Base-by-base conservation (phyloP, 495 filamentous ascomycete genomes). In the Lophium mytilinum region DNA sequence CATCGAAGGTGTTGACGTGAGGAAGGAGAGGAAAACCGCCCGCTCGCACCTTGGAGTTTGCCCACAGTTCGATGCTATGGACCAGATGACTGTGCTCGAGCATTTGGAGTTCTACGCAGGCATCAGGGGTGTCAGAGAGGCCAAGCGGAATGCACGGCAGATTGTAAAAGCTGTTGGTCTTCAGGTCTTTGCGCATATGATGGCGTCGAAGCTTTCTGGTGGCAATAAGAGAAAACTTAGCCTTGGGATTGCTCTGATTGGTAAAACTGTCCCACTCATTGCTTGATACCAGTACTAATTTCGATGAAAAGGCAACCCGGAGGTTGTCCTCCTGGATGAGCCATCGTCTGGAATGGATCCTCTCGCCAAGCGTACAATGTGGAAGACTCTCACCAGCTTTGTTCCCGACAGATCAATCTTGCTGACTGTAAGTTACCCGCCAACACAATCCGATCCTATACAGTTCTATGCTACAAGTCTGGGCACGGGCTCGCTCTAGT, bases 331-430 rank as follows among this genome's bases (percentile, higher is more conserved):
- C 2, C 78, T 90, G 4, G 87, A 90, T 37, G 56, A 63, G 47
- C 60, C 60, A 2, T 51, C 65, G 83, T 82, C 77, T 3, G 85
- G 86, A 2, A 79, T 90, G 62, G 86, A 90, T 61, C 86, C 86
- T 0, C 84, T 82, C 0, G 79, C 84, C 0, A 90, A 89, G 66
- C 73, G 86, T 24, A 75, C 83, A 56, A 88, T 90, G 86, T 90
- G 86, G 86, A 65, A 63, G 18, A 62, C 58, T 4, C 58, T 67
- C 15, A 35, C 46, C 17, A 50, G 35, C 7, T 61, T 66, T n/a
- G 47, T 50, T 19, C 40, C 56, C 7, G 53, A 60, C 14, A 56
- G 63, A n/a, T 56, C 51, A 17, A 53, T 66, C n/a, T 56, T 73
- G 6, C 60, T 73, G 36, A 73, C n/a, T 15, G 55, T 58, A 52